Evolutionary conservation across 768 basidiomycete genomes (phyloP).

Genomic region (Nevesoporus exiguus): DNA sequence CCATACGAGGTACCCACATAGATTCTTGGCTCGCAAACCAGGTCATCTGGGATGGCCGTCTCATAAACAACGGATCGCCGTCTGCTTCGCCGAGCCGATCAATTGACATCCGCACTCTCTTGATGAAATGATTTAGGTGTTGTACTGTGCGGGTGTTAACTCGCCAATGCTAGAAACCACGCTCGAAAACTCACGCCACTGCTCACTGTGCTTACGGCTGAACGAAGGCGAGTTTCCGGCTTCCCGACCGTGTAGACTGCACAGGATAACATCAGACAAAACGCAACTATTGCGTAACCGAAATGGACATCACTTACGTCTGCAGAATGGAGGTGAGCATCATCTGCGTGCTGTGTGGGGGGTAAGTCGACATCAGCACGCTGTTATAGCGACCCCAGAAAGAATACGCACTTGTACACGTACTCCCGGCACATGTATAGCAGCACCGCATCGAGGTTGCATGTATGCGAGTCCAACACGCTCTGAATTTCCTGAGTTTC

Average conservation of each 20-base stretch:
- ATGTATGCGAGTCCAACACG: constrained; percentile 61
- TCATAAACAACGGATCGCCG: constrained; percentile 54
- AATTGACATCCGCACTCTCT: constrained; percentile 53
- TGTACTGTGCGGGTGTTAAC: constrained; percentile 42
- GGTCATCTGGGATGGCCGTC: constrained; percentile 65
- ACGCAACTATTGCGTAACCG: neutral
- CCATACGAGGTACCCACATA: constrained; percentile 40
- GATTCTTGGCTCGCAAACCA: constrained; percentile 71
- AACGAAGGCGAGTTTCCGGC: constrained; percentile 49
- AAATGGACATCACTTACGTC: constrained; percentile 44
- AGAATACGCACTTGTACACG: constrained; percentile 61
- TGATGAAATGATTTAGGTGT: constrained; percentile 66
- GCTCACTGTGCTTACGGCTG: constrained; percentile 68
- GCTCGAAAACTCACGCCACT: constrained; percentile 62
- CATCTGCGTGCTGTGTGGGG: constrained; percentile 54
- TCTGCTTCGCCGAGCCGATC: constrained; percentile 48
- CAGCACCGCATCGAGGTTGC: constrained; percentile 66
- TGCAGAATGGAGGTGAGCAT: constrained; percentile 60
- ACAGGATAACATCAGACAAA: constrained; percentile 23
- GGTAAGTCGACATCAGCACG: constrained; percentile 16
- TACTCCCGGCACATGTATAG: constrained; percentile 68
- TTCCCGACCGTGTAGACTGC: constrained; percentile 51
- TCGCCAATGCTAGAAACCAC: neutral
- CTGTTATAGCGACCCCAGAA: constrained; percentile 10
- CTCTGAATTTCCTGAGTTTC: constrained; percentile 68